phyloP scores from a whole-genome alignment of 345 rosid genomes.

The Citrus unshiu region DNA sequence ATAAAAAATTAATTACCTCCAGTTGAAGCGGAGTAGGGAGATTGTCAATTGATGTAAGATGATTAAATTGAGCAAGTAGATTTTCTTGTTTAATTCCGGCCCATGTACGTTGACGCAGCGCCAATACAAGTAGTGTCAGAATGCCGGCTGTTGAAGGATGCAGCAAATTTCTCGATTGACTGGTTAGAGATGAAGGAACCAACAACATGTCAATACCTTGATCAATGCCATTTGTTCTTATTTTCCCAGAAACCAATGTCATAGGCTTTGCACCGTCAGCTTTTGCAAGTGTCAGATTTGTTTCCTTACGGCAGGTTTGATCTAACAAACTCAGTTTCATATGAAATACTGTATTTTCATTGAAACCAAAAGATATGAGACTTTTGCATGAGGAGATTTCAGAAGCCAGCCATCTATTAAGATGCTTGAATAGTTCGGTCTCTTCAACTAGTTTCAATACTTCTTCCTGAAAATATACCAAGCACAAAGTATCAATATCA shows the following conservation, averaged over 20 bases:
- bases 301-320: conserved; percentile 7
- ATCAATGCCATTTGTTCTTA: conserved; percentile 5
- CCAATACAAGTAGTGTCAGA: conserved; percentile 22
- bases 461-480: conserved; percentile 17
- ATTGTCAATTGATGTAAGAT: neutral
- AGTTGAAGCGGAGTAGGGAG: conserved; percentile 17
- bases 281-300: conserved; percentile 5
- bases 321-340: neutral
- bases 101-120: conserved; percentile 26
- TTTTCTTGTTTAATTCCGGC: conserved; percentile 21
- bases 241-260: conserved; percentile 14
- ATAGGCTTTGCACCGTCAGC: neutral
- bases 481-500: neutral
- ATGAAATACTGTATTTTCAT: conserved; percentile 5
- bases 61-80: conserved; percentile 7
- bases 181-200: conserved; percentile 15
- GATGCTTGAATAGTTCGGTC: conserved; percentile 23
- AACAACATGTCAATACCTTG: conserved; percentile 5
- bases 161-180: neutral
- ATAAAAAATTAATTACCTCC: conserved; percentile 6
- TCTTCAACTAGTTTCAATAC: conserved; percentile 11
- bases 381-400: conserved; percentile 7
- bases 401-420: conserved; percentile 14
- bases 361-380: neutral
- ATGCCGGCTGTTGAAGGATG: conserved; percentile 26